These are phyloP conservation scores for Myriangium duriaei DNA, from an alignment of 2,329 filamentous ascomycete species.

Conservation along the genomic window DNA sequence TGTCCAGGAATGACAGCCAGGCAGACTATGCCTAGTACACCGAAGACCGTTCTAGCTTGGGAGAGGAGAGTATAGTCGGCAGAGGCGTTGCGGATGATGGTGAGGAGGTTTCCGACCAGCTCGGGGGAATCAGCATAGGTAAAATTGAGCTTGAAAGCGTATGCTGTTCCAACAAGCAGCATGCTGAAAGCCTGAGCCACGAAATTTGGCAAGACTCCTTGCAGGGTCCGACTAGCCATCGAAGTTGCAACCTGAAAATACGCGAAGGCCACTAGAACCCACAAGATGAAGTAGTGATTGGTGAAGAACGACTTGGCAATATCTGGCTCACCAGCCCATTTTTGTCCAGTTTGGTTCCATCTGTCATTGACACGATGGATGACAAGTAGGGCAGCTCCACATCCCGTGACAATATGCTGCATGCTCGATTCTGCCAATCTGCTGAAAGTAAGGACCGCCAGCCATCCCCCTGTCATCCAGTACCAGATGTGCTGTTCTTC, in stretches of 20 bases:
- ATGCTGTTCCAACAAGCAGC: constrained; percentile 42
- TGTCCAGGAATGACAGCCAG: constrained; percentile 19
- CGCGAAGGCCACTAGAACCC: constrained; percentile 56
- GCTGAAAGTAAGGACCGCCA: constrained; percentile 22
- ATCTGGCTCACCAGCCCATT: constrained; percentile 82
- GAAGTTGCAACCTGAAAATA: constrained; percentile 50
- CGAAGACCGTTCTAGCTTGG: constrained; percentile 27
- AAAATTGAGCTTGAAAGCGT: constrained; percentile 83
- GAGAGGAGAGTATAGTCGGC: constrained; percentile 21
- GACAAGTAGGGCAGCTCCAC: constrained; percentile 34
- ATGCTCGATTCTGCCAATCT: constrained; percentile 14
- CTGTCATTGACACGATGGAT: constrained; percentile 56
- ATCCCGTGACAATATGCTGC: neutral
- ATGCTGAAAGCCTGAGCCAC: constrained; percentile 20
- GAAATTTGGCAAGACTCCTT: constrained; percentile 18
- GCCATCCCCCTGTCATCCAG: constrained; percentile 67
- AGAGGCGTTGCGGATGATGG: constrained; percentile 17
- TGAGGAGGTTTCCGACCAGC: constrained; percentile 36
- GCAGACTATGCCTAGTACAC: constrained; percentile 20
- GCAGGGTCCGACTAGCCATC: constrained; percentile 25
- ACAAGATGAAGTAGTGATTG: constrained; percentile 54
- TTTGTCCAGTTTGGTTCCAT: constrained; percentile 98
- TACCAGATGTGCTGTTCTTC: constrained; percentile 99
- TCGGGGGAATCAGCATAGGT: constrained; percentile 81
- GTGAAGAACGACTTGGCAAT: constrained; percentile 62